Base-by-base conservation (phyloP, 2,329 filamentous ascomycete genomes). In the Alternaria brassicae region DNA sequence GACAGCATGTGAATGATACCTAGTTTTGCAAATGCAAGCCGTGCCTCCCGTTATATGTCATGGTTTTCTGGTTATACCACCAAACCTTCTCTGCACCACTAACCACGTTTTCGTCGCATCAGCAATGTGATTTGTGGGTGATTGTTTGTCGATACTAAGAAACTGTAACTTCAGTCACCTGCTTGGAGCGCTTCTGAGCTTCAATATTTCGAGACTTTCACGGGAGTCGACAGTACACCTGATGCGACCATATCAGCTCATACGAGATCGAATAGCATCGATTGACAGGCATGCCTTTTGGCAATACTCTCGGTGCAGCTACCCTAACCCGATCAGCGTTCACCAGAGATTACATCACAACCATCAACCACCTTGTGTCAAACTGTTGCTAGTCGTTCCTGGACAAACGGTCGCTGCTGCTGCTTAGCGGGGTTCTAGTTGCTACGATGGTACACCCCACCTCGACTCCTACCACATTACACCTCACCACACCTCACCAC, bases 1-100 rank as follows among this genome's bases (percentile, higher is more conserved):
- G 67, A 68, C 68, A 75, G 71, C 69, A 64, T 66, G 70, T 72
- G 68, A 76, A 76, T 76, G 73, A 74, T 72, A 75, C 70, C 72
- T 75, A 76, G 66, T 72, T 71, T 72, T 73, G 66, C 64, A 69
- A 75, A 73, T 74, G 70, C 67, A 72, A 73, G 59, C 68, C 64
- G 65, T 71, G 66, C 68, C 68, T 65, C 58, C 63, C 61, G 63
- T 48, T 39, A 9, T 19, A 37, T 56, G 28, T 15, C n/a, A 23
- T 55, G 6, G 2, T 15, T n/a, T 7, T 15, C 27, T 7, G 32
- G 7, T 39, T 25, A 13, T 39, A 12, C 13, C 15, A 13, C 44
- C 1, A 13, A 0, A 19, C 6, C 12, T 17, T 10, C 19, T 12
- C 3, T n/a, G 7, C 30, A 7, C 30, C 17, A 17, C 28, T 32